Base-by-base conservation (phyloP, 2,329 filamentous ascomycete species). In the Colletotrichum melonis region DNA sequence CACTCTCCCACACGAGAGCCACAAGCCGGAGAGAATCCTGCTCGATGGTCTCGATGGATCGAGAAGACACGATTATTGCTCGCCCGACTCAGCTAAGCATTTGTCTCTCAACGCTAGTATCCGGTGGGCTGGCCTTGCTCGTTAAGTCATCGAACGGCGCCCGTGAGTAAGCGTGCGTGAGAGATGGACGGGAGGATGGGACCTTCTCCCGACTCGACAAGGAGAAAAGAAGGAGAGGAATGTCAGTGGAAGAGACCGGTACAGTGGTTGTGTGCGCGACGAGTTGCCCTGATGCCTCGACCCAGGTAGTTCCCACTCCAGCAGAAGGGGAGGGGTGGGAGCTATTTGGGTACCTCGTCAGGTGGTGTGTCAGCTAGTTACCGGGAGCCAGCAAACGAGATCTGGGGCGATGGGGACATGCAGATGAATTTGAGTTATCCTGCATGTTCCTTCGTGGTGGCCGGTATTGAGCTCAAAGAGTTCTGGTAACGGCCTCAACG, bases 91-190 rank as follows among this genome's bases (percentile, higher is more conserved):
- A 63, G 58, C 60, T 52, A 70, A 71, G 28, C 60, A 56, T 38
- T 26, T 70, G 19, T 66, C 38, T 57, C 46, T 49, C 42, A 59
- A 63, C 28, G 46, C 54, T 63, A 46, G 32, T 30, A 69, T 60
- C 42, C 66, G 26, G 46, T 58, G 56, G 55, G 42, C 28, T 73
- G 67, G 71, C 62, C 67, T 65, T 66, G 56, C 56, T 35, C 49
- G 67, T 66, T 54, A 71, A 46, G 56, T 73, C 71, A 73, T 71
- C 60, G 62, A 73, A 57, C 67, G 38, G 24, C 56, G 55, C 55
- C 24, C 62, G 62, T 71, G 71, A 73, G 67, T 73, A 71, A 73
- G 71, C 71, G 67, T 71, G 56, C 49, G 67, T 73, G 42, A 73
- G 70, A 57, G 62, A 68, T 56, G 19, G 60, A 62, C 30, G 16